Evolutionary conservation across 2,329 filamentous ascomycete genomes (phyloP).

Genomic region (Aspergillus spinulosporus): DNA sequence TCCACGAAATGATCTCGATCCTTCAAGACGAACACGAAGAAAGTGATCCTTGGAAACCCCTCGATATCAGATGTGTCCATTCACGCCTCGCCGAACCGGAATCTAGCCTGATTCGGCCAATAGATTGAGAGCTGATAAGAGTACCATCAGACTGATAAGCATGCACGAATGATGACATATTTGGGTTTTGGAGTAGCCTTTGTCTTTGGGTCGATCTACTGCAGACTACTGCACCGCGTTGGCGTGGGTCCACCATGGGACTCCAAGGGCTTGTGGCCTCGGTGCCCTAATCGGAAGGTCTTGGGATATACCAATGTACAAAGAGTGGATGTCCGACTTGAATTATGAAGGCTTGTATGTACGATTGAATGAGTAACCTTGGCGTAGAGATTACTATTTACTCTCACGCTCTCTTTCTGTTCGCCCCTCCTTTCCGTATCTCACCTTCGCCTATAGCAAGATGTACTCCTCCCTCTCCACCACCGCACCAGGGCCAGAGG

Average conservation of each 20-base stretch:
- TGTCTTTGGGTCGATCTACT: not conserved
- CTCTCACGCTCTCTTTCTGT: not conserved
- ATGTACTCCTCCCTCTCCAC: constrained; percentile 15
- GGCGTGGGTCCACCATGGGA: not conserved
- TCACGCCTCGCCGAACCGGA: no score
- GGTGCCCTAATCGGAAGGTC: not conserved
- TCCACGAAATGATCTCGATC: constrained; percentile 12
- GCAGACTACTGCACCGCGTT: not conserved
- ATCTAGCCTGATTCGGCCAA: constrained; percentile 1
- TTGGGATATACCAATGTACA: not conserved
- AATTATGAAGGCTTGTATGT: not conserved
- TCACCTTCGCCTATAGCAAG: not conserved
- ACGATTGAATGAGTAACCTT: not conserved
- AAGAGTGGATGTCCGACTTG: no score
- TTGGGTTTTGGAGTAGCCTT: not conserved
- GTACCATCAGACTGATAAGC: not conserved
- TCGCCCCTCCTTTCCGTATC: not conserved
- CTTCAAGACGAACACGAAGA: not conserved
- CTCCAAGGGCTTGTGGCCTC: not conserved
- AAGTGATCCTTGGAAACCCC: not conserved
- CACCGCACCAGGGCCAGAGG: not conserved
- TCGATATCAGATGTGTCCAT: no score
- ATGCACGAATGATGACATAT: not conserved
- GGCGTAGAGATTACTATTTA: no score
- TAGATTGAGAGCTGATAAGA: constrained; percentile 8